phyloP scores from a whole-genome alignment of 139 green algal genomes.

The Chlamydomonas incerta region DNA sequence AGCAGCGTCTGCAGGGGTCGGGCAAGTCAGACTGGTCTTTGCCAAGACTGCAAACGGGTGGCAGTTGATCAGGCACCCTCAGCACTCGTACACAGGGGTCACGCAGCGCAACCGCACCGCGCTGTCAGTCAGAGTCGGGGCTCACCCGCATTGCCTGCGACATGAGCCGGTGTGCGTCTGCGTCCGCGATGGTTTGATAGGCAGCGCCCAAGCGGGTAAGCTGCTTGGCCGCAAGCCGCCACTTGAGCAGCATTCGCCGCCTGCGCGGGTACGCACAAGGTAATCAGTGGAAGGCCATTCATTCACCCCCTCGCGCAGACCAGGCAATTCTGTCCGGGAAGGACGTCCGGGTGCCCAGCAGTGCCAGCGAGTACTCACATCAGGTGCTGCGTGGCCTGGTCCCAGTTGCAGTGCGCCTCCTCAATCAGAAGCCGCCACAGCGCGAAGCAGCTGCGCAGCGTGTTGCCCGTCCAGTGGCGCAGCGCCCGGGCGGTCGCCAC shows the following conservation, averaged over 20 bases:
- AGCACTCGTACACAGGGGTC: no score
- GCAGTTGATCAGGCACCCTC: no score
- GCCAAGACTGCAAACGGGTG: no score
- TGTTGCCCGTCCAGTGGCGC: background rate
- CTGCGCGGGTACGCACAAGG: background rate
- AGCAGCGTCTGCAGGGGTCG: background rate
- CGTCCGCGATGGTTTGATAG: background rate
- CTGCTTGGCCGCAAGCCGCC: background rate
- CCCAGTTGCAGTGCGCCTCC: background rate
- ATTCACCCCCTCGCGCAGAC: no score
- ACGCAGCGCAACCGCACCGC: no score
- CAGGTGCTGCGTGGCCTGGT: background rate
- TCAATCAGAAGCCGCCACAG: slow-evolving; percentile 28
- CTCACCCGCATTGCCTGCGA: no score
- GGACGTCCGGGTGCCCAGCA: no score
- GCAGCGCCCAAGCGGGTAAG: background rate
- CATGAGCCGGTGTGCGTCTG: background rate
- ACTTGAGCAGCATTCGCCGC: slow-evolving; percentile 1
- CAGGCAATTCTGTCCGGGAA: no score
- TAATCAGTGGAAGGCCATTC: no score
- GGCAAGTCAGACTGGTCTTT: no score
- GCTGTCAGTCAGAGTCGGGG: no score
- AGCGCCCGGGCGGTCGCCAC: no score
- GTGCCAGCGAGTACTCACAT: background rate
- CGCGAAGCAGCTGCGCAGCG: background rate